Conservation (phyloP, 495 filamentous ascomycete species). For the Penicillium maclennaniae region DNA sequence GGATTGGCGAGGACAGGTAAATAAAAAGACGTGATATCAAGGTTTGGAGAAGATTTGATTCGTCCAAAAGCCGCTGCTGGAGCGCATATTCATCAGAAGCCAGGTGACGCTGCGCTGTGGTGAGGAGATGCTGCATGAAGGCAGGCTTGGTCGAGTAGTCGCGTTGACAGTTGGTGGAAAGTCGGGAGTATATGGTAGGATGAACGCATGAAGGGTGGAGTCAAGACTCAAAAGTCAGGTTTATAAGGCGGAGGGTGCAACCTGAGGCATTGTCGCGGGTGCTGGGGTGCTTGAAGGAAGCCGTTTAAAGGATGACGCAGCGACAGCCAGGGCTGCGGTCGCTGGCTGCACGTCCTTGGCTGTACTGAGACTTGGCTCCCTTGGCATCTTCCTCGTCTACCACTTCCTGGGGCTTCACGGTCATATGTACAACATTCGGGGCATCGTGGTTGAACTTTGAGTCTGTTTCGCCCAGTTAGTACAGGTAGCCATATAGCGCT, state of each 20-base stretch:
- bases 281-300: not conserved
- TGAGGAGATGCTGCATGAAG: conserved; percentile 18
- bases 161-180: conserved; percentile 4
- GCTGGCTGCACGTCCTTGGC: conserved; percentile 54
- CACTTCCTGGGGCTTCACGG: conserved; percentile 80
- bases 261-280: not conserved
- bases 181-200: not conserved
- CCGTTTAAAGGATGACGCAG: conserved; percentile 74
- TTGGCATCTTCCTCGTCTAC: conserved; percentile 87
- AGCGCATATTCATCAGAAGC: conserved; percentile 15
- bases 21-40: conserved; percentile 6
- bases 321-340: conserved; percentile 67
- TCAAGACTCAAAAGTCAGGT: not conserved
- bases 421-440: conserved; percentile 89
- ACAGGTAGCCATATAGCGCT: not conserved
- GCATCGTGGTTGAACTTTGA: conserved; percentile 71
- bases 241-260: not conserved
- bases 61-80: conserved; percentile 23
- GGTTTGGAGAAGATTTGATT: conserved; percentile 10
- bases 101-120: not conserved
- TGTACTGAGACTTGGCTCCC: conserved; percentile 59
- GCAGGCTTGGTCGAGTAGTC: conserved; percentile 12
- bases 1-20: not conserved
- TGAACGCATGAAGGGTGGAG: not conserved
- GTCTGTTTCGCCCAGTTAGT: conserved; percentile 45